These are phyloP conservation scores for Pulveroboletus ravenelii DNA, from an alignment of 768 basidiomycete genomes.

Conservation along the genomic window DNA sequence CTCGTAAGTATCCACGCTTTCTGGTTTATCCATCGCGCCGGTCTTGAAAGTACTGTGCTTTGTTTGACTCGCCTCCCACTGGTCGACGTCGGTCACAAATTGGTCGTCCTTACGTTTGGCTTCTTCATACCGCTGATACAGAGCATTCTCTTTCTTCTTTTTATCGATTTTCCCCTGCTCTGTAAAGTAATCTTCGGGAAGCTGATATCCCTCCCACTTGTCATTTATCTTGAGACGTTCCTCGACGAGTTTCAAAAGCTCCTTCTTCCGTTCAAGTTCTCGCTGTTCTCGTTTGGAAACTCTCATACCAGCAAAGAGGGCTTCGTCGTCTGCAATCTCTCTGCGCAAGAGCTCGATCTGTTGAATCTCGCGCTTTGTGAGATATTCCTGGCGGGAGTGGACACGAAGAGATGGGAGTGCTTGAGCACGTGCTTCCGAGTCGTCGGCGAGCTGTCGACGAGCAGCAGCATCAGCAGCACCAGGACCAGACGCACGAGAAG, in stretches of 20 bases:
- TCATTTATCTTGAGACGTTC: slow-evolving; percentile 93
- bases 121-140: slow-evolving; percentile 95
- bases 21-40: slow-evolving; percentile 86
- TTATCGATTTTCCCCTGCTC: slow-evolving; percentile 98
- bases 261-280: slow-evolving; percentile 89
- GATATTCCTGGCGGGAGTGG: slow-evolving; percentile 91
- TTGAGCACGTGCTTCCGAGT: slow-evolving; percentile 49
- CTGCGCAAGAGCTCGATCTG: slow-evolving; percentile 89
- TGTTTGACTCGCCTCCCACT: slow-evolving; percentile 94
- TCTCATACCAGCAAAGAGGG: slow-evolving; percentile 86
- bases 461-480: slow-evolving; percentile 80
- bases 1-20: slow-evolving; percentile 82
- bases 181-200: slow-evolving; percentile 97
- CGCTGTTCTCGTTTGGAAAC: slow-evolving; percentile 76
- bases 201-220: slow-evolving; percentile 91
- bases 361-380: slow-evolving; percentile 94
- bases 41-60: slow-evolving; percentile 84
- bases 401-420: slow-evolving; percentile 73
- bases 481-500: slow-evolving; percentile 61
- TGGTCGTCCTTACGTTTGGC: slow-evolving; percentile 88
- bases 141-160: slow-evolving; percentile 88
- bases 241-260: slow-evolving; percentile 86
- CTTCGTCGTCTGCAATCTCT: slow-evolving; percentile 93
- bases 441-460: slow-evolving; percentile 78
- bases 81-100: slow-evolving; percentile 95